These are phyloP conservation scores for Boletus patriciae DNA, from an alignment of 768 basidiomycete species.

Conservation along the genomic window DNA sequence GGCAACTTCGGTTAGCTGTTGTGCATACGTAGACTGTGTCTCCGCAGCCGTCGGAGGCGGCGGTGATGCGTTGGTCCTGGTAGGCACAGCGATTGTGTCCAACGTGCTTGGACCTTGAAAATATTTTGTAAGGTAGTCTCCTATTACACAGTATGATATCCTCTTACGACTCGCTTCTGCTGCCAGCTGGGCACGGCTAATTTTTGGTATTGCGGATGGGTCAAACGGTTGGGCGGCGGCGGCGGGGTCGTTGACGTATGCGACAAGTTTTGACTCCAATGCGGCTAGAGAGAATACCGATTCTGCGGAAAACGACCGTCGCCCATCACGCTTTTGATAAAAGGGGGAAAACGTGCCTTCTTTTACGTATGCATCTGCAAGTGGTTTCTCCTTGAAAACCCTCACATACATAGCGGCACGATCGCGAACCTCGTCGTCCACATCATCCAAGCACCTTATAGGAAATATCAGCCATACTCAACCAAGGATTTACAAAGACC, in stretches of 20 bases:
- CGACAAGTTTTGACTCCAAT: constrained; percentile 88
- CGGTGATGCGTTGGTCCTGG: constrained; percentile 58
- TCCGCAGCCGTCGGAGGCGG: constrained; percentile 83
- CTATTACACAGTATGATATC: background rate
- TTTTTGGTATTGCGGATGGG: constrained; percentile 81
- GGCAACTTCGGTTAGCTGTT: constrained; percentile 83
- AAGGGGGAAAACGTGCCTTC: constrained; percentile 62
- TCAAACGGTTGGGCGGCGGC: constrained; percentile 80
- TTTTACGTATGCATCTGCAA: constrained; percentile 87
- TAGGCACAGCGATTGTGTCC: constrained; percentile 79
- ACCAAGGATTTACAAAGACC: constrained; percentile 18
- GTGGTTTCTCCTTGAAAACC: constrained; percentile 71
- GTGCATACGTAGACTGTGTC: constrained; percentile 81
- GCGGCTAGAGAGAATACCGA: constrained; percentile 90
- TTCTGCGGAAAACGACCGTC: constrained; percentile 50
- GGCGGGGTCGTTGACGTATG: constrained; percentile 83
- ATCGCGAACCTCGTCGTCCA: constrained; percentile 98
- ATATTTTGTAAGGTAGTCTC: constrained; percentile 11
- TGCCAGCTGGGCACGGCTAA: constrained; percentile 90
- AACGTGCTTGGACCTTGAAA: constrained; percentile 75
- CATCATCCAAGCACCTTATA: constrained; percentile 89
- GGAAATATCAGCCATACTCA: constrained; percentile 2
- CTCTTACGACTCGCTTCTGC: constrained; percentile 82
- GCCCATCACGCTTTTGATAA: background rate
- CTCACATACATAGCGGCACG: constrained; percentile 93